Evolutionary conservation across 2,329 filamentous ascomycete genomes (phyloP), one percentile per base, ranked within the genome.

Genomic region (Nigrograna mackinnonii): DNA sequence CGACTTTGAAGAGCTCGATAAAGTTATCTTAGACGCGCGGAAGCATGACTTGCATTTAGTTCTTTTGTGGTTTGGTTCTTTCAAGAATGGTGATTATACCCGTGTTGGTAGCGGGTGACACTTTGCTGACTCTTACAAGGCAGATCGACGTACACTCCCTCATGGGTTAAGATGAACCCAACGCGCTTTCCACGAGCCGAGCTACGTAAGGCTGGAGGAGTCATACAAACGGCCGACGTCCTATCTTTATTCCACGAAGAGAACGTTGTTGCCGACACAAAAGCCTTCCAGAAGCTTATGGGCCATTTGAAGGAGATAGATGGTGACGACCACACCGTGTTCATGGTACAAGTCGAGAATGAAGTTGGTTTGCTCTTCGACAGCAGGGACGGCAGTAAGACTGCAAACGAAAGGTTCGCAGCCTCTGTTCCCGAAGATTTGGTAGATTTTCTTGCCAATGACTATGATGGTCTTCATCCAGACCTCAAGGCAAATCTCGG

Each of bases 321-420:
- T 28, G 24, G 3, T 33, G 58, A 64, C 5, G 66, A 79, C 30
- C 67, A 60, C 2, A 80, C 76, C 0, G 75, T 80, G 0, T 46
- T 80, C 3, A 79, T 79, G 77, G 69, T 79, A 0, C 77, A 80
- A 49, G 76, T 80, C 14, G 74, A 80, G 55, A 80, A 80, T 30
- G 77, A 80, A 60, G 68, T 67, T 1, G 77, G 78, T 1, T 47
- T 79, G 0, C 61, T 79, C 0, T 75, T 76, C 0, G 77, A 80
- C 45, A 78, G 74, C 2, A 65, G 78, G n/a, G 78, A 80, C 49
- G 60, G 73, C 2, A 72, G 68, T 3, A 44, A 49, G 0, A 48
- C 50, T 2, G 76, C 75, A 2, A 62, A 76, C 12, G 54, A 64
- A 34, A 58, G 45, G 0, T 79, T 77, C 49, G 41, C 38, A 5